Evolutionary conservation across 495 filamentous ascomycete species (phyloP), one percentile per base, ranked within the genome.

Genomic region (Opeltia flavorubescens): DNA sequence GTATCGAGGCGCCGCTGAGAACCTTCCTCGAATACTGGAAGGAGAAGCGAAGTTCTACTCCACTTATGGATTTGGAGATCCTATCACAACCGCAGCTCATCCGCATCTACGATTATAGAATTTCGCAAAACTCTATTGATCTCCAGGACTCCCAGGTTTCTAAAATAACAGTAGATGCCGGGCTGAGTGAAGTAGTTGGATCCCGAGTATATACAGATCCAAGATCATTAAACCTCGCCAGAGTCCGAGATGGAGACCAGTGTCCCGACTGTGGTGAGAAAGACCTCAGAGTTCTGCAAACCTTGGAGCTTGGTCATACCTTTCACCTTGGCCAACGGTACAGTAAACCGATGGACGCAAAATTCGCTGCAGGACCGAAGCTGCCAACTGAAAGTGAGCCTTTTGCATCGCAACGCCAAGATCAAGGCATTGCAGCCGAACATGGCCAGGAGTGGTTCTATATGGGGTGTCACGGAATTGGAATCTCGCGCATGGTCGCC

Each of bases 401-500:
- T n/a, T n/a, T n/a, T n/a, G n/a, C n/a, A n/a, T n/a, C n/a, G n/a
- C n/a, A n/a, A n/a, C n/a, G n/a, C n/a, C n/a, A n/a, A n/a, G n/a
- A n/a, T 23, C 8, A 34, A 45, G 17, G 23, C 9, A 1, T 8
- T 20, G 2, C 26, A 40, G 20, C 12, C 2, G 30, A n/a, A 7
- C 43, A 27, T 26, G 44, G 60, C 36, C 44, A 62, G 43, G 61
- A 60, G 24, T 66, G 78, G 0, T 72, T 95, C 62, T 75, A 91
- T 45, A 95, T 96, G 89, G 91, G 91, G 39, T 98, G 93, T 53
- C 84, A 96, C 54, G 91, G 91, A 1, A 95, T 98, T 48, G 91
- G 91, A 0, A 74, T 98, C 20, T 94, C 89, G 1, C 82, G 91
- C 26, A 77, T 98, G 62, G 81, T 98, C 49, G 87, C 80, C 4